These are phyloP conservation scores for Umbelopsis sp. DNA, from an alignment of 192 early-diverging fungal genomes.

Conservation along the genomic window DNA sequence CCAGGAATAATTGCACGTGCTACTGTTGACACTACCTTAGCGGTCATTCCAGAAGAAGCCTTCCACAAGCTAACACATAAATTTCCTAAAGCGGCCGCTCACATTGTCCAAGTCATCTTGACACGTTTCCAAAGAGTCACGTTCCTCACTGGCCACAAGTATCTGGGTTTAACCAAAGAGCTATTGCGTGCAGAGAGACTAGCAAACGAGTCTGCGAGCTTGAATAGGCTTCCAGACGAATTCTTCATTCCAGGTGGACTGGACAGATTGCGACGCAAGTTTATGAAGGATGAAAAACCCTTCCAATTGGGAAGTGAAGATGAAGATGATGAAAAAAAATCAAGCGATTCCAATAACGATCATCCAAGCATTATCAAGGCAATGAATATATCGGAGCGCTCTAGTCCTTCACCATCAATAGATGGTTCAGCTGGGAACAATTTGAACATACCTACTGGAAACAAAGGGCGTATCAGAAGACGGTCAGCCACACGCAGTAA, in stretches of 20 bases:
- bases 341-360: not conserved
- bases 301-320: not conserved
- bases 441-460: not conserved
- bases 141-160: conserved; percentile 85
- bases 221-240: conserved; percentile 49
- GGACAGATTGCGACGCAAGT: conserved; percentile 57
- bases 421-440: not conserved
- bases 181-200: conserved; percentile 83
- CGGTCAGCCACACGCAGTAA: not conserved
- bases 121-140: conserved; percentile 96
- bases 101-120: conserved; percentile 94
- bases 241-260: conserved; percentile 55
- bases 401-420: not conserved
- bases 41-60: conserved; percentile 91
- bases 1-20: conserved; percentile 86
- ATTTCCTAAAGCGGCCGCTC: conserved; percentile 90
- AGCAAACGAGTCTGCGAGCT: conserved; percentile 74
- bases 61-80: conserved; percentile 88
- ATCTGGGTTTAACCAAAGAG: conserved; percentile 85
- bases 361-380: conserved; percentile 25
- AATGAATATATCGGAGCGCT: conserved; percentile 13
- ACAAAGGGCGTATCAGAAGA: not conserved
- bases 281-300: conserved; percentile 28
- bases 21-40: conserved; percentile 85
- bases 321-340: not conserved